Evolutionary conservation across 225 moss, liverwort and hornwort species (phyloP), one percentile per base, ranked within the genome.

Genomic region (Polytrichum commune): DNA sequence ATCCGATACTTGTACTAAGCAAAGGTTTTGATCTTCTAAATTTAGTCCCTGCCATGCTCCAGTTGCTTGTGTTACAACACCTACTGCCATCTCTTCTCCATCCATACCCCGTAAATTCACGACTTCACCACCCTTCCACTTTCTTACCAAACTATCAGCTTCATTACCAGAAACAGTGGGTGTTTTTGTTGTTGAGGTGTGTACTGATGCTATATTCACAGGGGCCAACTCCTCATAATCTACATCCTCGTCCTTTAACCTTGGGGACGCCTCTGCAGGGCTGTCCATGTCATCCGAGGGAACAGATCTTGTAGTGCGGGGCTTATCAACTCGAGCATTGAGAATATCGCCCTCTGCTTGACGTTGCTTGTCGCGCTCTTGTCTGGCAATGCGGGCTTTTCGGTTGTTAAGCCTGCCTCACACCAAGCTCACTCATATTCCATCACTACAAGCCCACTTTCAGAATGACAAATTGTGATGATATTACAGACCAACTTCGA

Each of bases 371-470:
- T 93, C 97, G 8, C 97, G 85, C 63, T 95, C 97, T 77, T 81
- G 88, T 28, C 97, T 86, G 61, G 97, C 97, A 68, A 97, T 89
- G 78, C 92, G 92, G 78, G 94, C 92, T 82, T 97, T 97, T 84
- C 97, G 91, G 80, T 97, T 97, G 85, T 97, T 97, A 29, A 97
- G 89, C 97, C 97, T 97, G 97, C 75, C 76, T 70, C 75, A 84
- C 82, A 84, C 84, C 88, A 85, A 88, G 83, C 84, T 82, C 79
- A 87, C 78, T 79, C 81, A 81, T 81, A 79, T 74, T 79, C 88
- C 77, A 83, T 87, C 81, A 87, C 74, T 83, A 81, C 83, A 87
- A 72, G 62, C 88, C 74, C 69, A 83, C 81, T 77, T 72, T 81
- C 78, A 88, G 76, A 69, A 71, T 72, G 30, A 68, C 29, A 73